phyloP scores from a whole-genome alignment of 768 basidiomycete species.

The Pleurotus eryngii region DNA sequence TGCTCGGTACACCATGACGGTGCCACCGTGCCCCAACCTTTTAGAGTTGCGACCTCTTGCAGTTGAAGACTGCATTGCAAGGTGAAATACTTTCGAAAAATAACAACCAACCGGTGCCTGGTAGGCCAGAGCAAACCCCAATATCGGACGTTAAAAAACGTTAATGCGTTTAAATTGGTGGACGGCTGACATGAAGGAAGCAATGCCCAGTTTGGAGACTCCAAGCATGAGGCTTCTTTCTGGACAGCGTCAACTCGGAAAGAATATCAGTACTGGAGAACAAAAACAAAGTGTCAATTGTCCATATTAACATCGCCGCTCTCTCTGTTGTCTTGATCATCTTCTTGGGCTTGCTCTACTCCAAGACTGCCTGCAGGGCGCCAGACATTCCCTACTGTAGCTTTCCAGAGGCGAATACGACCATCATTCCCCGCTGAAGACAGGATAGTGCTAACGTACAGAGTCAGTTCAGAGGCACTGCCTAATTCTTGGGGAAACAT shows the following conservation, averaged over 20 bases:
- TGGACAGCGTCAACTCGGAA: neutral
- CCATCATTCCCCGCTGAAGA: conserved; percentile 85
- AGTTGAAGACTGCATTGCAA: too few species aligned
- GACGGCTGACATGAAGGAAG: too few species aligned
- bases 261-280: neutral
- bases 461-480: conserved; percentile 1
- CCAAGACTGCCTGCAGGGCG: conserved; percentile 77
- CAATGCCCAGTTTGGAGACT: too few species aligned
- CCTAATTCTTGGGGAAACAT: conserved; percentile 6
- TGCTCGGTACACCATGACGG: too few species aligned
- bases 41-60: too few species aligned
- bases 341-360: conserved; percentile 64
- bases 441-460: conserved; percentile 63
- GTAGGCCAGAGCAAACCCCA: too few species aligned
- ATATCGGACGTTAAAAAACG: too few species aligned
- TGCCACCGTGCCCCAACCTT: too few species aligned
- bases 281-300: neutral
- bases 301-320: conserved; percentile 44
- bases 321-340: conserved; percentile 18
- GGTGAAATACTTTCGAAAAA: too few species aligned
- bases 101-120: too few species aligned
- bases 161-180: too few species aligned
- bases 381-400: conserved; percentile 82
- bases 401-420: conserved; percentile 81
- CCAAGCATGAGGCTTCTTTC: neutral